These are phyloP conservation scores for Vicia sativa DNA, from an alignment of 306 rosid genomes.

Conservation along the genomic window DNA sequence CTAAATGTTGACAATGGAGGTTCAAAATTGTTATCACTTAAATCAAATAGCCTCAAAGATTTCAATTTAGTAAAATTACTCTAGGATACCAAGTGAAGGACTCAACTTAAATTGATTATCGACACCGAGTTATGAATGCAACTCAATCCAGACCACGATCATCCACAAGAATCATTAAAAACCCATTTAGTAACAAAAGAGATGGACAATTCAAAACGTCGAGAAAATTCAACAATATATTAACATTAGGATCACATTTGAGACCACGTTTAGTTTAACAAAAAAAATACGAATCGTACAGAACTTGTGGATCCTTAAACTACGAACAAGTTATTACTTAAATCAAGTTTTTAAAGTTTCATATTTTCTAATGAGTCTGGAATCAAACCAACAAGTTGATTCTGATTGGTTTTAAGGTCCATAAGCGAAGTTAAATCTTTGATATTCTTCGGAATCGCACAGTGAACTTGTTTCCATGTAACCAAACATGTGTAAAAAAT, in stretches of 20 bases:
- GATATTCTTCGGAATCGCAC: slow-evolving; percentile 62
- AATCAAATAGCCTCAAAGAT: slow-evolving; percentile 62
- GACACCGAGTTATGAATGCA: slow-evolving; percentile 56
- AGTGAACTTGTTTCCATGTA: slow-evolving; percentile 73
- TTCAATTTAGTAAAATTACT: slow-evolving; percentile 52
- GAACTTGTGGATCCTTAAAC: slow-evolving; percentile 58
- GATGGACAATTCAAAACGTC: too few relatives aligned
- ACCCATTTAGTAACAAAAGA: too few relatives aligned
- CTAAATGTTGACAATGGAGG: slow-evolving; percentile 71
- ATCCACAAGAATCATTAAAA: too few relatives aligned
- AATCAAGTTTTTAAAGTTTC: slow-evolving; percentile 56
- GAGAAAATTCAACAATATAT: too few relatives aligned
- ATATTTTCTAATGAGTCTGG: slow-evolving; percentile 60
- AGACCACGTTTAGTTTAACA: too few relatives aligned
- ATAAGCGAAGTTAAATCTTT: slow-evolving; percentile 56
- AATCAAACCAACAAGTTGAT: slow-evolving; percentile 65
- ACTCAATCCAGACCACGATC: slow-evolving; percentile 67
- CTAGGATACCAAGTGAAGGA: slow-evolving; percentile 65
- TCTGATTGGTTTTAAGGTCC: slow-evolving; percentile 71
- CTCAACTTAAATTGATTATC: slow-evolving; percentile 58
- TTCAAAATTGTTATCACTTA: slow-evolving; percentile 62
- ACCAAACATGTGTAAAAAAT: slow-evolving; percentile 62
- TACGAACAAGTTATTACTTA: slow-evolving; percentile 65
- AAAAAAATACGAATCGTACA: too few relatives aligned
- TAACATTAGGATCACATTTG: too few relatives aligned